A percentile compares a stretch with the other conserved stretches of the same genome.
phyloP scores from a whole-genome alignment of 495 filamentous ascomycete species.

The Lophiostoma macrostomum region DNA sequence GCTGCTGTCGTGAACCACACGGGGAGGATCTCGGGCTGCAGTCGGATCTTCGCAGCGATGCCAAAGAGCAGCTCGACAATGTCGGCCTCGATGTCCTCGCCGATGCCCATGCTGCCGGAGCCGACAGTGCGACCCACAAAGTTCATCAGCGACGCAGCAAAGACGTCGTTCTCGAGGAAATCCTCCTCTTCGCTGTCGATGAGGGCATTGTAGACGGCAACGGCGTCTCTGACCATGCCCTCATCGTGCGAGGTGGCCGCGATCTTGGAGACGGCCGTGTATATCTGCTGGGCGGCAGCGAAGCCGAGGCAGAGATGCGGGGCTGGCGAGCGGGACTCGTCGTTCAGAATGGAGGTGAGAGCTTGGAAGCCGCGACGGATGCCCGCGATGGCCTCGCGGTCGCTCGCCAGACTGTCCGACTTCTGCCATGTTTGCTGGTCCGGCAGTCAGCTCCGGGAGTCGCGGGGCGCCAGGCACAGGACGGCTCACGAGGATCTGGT shows the following conservation, averaged over 20 bases:
- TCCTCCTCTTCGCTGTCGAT: slow-evolving; percentile 95
- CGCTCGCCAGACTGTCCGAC: slow-evolving; percentile 51
- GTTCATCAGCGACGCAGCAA: slow-evolving; percentile 79
- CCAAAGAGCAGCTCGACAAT: slow-evolving; percentile 91
- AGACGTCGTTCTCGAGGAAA: slow-evolving; percentile 78
- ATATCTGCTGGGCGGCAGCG: slow-evolving; percentile 79
- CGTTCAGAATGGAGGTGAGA: slow-evolving; percentile 75
- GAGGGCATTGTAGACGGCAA: slow-evolving; percentile 79
- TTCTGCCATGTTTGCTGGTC: slow-evolving; percentile 78
- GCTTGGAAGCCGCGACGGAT: slow-evolving; percentile 58
- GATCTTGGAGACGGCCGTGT: slow-evolving; percentile 80
- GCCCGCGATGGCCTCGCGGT: slow-evolving; percentile 49
- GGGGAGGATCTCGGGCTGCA: slow-evolving; percentile 77
- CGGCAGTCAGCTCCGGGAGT: not conserved
- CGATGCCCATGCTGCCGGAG: slow-evolving; percentile 57
- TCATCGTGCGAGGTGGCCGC: slow-evolving; percentile 76
- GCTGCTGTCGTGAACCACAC: slow-evolving; percentile 74
- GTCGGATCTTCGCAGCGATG: slow-evolving; percentile 87
- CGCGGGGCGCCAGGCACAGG: not conserved
- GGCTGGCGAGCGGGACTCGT: slow-evolving; percentile 81
- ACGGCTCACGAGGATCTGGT: slow-evolving; percentile 68
- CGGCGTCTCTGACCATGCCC: slow-evolving; percentile 73
- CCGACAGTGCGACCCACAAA: slow-evolving; percentile 67
- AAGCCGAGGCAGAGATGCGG: slow-evolving; percentile 87
- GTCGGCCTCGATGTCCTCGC: slow-evolving; percentile 71